phyloP scores from a whole-genome alignment of 2,329 filamentous ascomycete species.

The Aspergillus persii region DNA sequence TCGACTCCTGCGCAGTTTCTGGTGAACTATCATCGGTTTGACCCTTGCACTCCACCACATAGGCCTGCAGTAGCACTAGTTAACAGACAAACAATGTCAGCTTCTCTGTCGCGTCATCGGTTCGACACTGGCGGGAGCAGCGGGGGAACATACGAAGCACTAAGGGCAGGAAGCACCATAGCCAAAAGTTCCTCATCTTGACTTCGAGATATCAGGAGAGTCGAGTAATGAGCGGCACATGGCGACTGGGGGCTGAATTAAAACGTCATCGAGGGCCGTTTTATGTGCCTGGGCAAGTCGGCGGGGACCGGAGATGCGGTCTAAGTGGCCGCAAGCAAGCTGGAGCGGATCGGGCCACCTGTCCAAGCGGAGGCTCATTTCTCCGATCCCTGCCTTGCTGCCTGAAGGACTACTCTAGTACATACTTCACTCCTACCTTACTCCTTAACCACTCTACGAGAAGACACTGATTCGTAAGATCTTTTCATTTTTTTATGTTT shows the following conservation, averaged over 20 bases:
- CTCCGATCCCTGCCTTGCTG: constrained; percentile 20
- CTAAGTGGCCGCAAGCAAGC: neutral
- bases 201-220: constrained; percentile 19
- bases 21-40: constrained; percentile 15
- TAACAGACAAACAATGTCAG: constrained; percentile 18
- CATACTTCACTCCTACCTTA: neutral
- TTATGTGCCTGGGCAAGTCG: neutral
- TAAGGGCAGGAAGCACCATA: constrained; percentile 33
- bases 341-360: constrained; percentile 34
- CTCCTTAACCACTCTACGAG: neutral
- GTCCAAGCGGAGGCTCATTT: constrained; percentile 39
- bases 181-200: constrained; percentile 36
- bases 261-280: constrained; percentile 3
- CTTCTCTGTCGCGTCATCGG: constrained; percentile 9
- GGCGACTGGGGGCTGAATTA: constrained; percentile 24
- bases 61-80: constrained; percentile 33
- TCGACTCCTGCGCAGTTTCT: constrained; percentile 17
- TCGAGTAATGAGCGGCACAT: constrained; percentile 31
- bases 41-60: constrained; percentile 25
- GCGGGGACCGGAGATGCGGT: neutral
- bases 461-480: neutral
- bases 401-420: constrained; percentile 10
- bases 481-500: constrained; percentile 16
- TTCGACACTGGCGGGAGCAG: neutral
- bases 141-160: constrained; percentile 31